Conservation (phyloP, 768 basidiomycete species). For the Hemileccinum rubropunctum region DNA sequence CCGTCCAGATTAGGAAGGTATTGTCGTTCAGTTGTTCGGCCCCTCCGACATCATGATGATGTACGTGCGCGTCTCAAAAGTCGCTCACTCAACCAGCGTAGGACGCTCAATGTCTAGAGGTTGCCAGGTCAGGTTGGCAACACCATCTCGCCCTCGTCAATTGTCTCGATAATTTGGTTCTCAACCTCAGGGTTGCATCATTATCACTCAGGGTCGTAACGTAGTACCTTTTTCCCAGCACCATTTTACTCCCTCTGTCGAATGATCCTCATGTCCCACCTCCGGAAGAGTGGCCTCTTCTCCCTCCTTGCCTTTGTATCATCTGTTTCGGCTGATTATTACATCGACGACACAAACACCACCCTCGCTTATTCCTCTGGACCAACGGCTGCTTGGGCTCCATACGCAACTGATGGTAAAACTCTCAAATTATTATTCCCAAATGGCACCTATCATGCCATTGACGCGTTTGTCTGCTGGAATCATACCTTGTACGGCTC, state of each 20-base stretch:
- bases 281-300: not conserved
- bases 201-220: not conserved
- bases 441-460: conserved; percentile 16
- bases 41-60: too few species aligned
- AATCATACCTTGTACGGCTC: conserved; percentile 24
- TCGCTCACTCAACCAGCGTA: too few species aligned
- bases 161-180: not conserved
- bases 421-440: conserved; percentile 17
- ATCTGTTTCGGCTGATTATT: conserved; percentile 16
- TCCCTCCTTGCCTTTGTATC: conserved; percentile 3
- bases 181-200: not conserved
- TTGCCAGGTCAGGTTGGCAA: not conserved
- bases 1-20: not conserved
- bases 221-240: not conserved
- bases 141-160: not conserved
- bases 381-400: conserved; percentile 24
- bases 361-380: conserved; percentile 22
- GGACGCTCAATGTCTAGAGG: not conserved
- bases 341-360: conserved; percentile 24
- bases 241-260: not conserved
- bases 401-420: conserved; percentile 9
- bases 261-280: not conserved
- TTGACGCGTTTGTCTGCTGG: conserved; percentile 23
- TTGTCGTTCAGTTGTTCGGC: too few species aligned
- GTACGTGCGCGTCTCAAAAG: too few species aligned